Evolutionary conservation across 2,329 filamentous ascomycete genomes (phyloP), one percentile per base, ranked within the genome.

Genomic region (Juglanconis sp.): DNA sequence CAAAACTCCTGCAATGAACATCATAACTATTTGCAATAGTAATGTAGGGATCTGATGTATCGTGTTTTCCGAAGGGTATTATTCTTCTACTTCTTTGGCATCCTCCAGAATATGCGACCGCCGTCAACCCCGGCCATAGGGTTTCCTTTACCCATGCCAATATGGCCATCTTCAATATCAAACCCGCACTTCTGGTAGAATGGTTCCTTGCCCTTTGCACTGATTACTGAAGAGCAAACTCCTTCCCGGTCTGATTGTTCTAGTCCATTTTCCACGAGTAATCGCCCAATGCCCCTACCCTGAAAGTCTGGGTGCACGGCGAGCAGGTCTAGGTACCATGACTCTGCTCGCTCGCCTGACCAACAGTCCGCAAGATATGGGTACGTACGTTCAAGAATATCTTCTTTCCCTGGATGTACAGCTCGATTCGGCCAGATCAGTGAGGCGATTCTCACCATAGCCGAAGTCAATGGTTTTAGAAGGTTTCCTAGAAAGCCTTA

Each of bases 241-340:
- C 46, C n/a, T 31, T 48, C 4, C 1, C 30, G 10, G 5, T 17
- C 46, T 31, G 46, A 15, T 7, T 13, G 46, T 32, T 74, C 66
- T 0, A 80, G 63, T 0, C 78, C 78, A 76, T 76, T 79, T 31
- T 67, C 57, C 10, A 78, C 76, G 7, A 81, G 69, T 31, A 64
- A 64, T 5, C 68, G 69, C 1, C 77, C 78, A 10, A 74, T 57
- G 2, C 71, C 73, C 42, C 65, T 64, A 4, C 73, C 69, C 50
- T 79, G 76, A 32, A 70, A 71, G 4, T 71, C 69, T 0, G 77
- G 78, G 48, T 75, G 71, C 1, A 77, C 69, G 17, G 69, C 70
- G 7, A 77, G 64, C 2, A 69, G 56, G 4, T 74, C 70, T 3
- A 80, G 69, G 53, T 73, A 75, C 74, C 73, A 79, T 24, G 70